These are phyloP conservation scores for Musa troglodytarum DNA, from an alignment of 176 grass and related monocot species.

Conservation along the genomic window DNA sequence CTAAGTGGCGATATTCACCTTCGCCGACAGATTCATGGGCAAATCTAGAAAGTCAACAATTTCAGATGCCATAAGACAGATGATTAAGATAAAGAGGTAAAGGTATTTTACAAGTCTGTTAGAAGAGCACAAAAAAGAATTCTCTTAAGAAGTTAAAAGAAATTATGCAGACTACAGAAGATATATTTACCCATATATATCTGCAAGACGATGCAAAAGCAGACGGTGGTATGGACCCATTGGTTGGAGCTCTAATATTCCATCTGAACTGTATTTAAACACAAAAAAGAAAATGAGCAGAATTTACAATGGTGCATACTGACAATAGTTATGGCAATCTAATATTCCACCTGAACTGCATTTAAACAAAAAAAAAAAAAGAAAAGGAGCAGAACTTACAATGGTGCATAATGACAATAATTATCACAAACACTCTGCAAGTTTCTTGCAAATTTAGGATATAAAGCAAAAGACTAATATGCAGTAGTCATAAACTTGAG, in stretches of 20 bases:
- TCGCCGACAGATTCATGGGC: slow-evolving; percentile 84
- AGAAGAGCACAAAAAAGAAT: neutral
- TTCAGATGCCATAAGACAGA: neutral
- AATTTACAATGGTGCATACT: neutral
- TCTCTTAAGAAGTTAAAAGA: neutral
- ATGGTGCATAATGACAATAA: too few species aligned
- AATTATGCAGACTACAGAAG: neutral
- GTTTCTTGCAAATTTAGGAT: too few species aligned
- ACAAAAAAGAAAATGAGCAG: slow-evolving; percentile 1
- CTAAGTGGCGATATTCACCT: slow-evolving; percentile 66
- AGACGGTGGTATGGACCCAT: slow-evolving; percentile 69
- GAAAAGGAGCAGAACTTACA: too few species aligned
- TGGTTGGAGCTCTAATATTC: slow-evolving; percentile 72
- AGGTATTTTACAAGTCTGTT: neutral
- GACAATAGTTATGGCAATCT: neutral
- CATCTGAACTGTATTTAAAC: slow-evolving; percentile 18
- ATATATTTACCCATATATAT: slow-evolving; percentile 65
- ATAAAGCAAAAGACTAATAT: too few species aligned
- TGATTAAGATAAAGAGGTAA: neutral
- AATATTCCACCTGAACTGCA: neutral
- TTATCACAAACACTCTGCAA: too few species aligned
- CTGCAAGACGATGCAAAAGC: slow-evolving; percentile 80
- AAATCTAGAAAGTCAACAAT: slow-evolving; percentile 39
- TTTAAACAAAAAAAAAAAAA: too few species aligned
- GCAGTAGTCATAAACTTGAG: too few species aligned